Evolutionary conservation across 129 eudicot genomes (phyloP).

Genomic region (Flaveria bidentis): DNA sequence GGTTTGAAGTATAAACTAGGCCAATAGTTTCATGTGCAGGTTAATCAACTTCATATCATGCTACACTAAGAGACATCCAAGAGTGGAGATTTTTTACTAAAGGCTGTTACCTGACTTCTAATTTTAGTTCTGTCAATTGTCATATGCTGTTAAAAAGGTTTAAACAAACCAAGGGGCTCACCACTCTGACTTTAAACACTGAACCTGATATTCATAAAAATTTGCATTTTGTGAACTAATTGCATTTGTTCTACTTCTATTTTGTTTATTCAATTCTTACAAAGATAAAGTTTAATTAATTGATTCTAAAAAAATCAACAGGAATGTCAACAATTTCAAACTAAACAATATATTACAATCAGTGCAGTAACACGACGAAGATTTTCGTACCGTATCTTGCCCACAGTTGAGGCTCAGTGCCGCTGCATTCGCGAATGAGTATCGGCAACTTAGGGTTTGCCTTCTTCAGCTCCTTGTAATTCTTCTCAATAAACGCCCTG

Average conservation of each 20-base stretch:
- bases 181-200: background rate
- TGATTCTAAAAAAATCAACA: background rate
- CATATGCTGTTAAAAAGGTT: background rate
- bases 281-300: background rate
- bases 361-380: background rate
- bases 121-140: background rate
- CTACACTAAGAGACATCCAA: background rate
- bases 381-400: constrained; percentile 75
- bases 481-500: constrained; percentile 80
- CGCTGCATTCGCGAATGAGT: constrained; percentile 79
- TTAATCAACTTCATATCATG: background rate
- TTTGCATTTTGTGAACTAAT: background rate
- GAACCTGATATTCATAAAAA: background rate
- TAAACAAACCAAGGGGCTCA: background rate
- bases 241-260: too few species aligned
- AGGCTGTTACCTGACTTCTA: background rate
- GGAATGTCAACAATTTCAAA: background rate
- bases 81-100: background rate
- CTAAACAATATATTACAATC: background rate
- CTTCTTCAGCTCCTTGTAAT: constrained; percentile 82
- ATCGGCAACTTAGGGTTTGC: constrained; percentile 86
- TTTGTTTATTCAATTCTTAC: background rate
- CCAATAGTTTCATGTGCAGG: background rate
- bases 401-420: constrained; percentile 93
- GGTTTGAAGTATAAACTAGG: background rate